Base-by-base conservation (phyloP, 2,329 filamentous ascomycete genomes). In the Trichophyton simii region DNA sequence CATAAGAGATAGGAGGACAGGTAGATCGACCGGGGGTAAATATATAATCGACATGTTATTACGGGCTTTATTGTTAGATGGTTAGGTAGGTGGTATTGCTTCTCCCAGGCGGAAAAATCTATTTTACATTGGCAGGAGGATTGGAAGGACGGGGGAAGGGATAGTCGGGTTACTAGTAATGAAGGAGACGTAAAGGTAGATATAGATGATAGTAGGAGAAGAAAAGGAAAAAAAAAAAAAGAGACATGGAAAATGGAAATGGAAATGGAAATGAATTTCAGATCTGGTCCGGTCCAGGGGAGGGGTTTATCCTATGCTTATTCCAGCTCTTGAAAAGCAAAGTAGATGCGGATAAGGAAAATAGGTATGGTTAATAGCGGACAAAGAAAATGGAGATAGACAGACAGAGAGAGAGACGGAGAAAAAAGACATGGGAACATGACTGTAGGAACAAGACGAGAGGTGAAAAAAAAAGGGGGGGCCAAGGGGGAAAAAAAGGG, bases 81-180 rank as follows among this genome's bases (percentile, higher is more conserved):
- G 28, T 22, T 22, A 22, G 22, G 22, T 3, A 31, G 28, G 28
- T 31, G 28, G 25, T 52, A 20, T 31, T 52, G 48, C 48, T 52
- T 52, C 48, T 25, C 48, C 48, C 48, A 52, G 20, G 28, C 7
- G 48, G 48, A 22, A 31, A 42, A 42, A 11, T 52, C 48, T 52
- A 52, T 52, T 52, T 52, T 52, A 52, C 48, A 52, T 42, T 46
- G 42, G 42, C 65, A 63, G 64, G 64, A 65, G 66, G 58, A 60
- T 59, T 59, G 62, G 59, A 60, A 18, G 31, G 44, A 68, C 66
- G 68, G 67, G 69, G 65, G 66, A 69, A 69, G 71, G 65, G 28
- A 7, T 31, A 31, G 28, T 31, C 28, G 42, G 42, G 42, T 18
- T 46, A 46, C 42, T 46, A 61, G 31, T 57, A 60, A 31, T 31